Conservation (phyloP, 164 flowering plant species). For the Malania oleifera region DNA sequence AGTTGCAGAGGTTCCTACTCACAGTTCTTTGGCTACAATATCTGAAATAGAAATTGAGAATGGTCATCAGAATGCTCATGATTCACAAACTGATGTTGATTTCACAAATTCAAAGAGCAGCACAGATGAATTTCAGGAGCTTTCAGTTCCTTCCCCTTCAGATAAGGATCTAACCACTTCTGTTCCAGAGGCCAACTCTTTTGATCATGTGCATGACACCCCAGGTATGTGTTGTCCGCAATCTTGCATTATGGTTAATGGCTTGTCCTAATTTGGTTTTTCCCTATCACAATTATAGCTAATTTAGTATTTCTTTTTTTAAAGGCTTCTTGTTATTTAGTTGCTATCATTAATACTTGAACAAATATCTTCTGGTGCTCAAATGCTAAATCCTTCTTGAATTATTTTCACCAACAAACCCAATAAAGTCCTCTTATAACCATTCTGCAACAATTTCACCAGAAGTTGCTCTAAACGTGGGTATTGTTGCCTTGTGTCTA, state of each 20-base stretch:
- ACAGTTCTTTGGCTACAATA: conserved; percentile 21
- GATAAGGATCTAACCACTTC: conserved; percentile 25
- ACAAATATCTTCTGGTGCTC: too few species aligned
- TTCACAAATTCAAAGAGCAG: conserved; percentile 25
- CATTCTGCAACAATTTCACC: too few species aligned
- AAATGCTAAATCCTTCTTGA: too few species aligned
- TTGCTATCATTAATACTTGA: too few species aligned
- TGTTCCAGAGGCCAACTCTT: conserved; percentile 25
- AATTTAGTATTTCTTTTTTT: too few species aligned
- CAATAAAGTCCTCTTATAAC: too few species aligned
- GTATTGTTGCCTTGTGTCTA: too few species aligned
- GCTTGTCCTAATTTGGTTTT: background rate
- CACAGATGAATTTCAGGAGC: conserved; percentile 31
- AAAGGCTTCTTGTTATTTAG: too few species aligned
- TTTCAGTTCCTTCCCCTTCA: conserved; percentile 17
- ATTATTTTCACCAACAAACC: too few species aligned
- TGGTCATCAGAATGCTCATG: conserved; percentile 22
- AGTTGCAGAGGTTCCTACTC: conserved; percentile 24
- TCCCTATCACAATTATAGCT: background rate
- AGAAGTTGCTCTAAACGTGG: too few species aligned
- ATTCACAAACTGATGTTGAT: conserved; percentile 23
- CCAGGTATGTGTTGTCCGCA: conserved; percentile 33
- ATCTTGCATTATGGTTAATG: background rate
- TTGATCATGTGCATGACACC: conserved; percentile 28
- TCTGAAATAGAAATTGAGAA: conserved; percentile 45